Conservation (phyloP, 352 stramenopile species). For the Globisporangium solare region DNA sequence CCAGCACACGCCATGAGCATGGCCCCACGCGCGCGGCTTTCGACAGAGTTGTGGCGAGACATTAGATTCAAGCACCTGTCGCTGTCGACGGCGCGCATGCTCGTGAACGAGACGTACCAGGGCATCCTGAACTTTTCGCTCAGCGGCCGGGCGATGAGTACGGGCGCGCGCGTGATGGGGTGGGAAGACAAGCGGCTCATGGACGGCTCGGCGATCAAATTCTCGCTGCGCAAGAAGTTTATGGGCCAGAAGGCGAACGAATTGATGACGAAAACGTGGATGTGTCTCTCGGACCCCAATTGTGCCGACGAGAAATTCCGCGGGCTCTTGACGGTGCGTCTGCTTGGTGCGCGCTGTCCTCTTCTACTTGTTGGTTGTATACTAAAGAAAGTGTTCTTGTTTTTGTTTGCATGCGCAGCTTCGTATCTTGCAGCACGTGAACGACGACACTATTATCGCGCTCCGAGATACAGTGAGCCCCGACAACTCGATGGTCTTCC, state of each 20-base stretch:
- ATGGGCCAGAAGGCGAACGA: constrained; percentile 26
- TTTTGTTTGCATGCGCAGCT: constrained; percentile 19
- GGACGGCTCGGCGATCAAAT: constrained; percentile 49
- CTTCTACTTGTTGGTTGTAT: background rate
- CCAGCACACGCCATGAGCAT: constrained; percentile 23
- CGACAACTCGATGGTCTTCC: constrained; percentile 43
- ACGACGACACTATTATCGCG: constrained; percentile 67
- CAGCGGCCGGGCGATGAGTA: constrained; percentile 39
- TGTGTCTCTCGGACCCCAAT: constrained; percentile 61
- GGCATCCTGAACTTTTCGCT: constrained; percentile 51
- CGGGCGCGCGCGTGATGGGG: constrained; percentile 46
- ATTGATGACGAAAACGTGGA: constrained; percentile 59
- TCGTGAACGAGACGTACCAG: constrained; percentile 41
- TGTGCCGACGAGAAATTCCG: constrained; percentile 58
- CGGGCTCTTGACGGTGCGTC: constrained; percentile 45
- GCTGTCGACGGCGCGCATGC: constrained; percentile 14
- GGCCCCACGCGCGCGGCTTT: background rate
- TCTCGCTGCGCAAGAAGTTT: constrained; percentile 64
- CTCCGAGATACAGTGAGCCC: constrained; percentile 44
- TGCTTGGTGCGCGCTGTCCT: background rate
- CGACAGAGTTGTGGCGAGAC: constrained; percentile 4
- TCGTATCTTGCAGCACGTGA: constrained; percentile 60
- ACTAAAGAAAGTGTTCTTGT: background rate
- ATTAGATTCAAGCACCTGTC: constrained; percentile 16
- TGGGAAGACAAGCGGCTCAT: constrained; percentile 65